Base-by-base conservation (phyloP, 1,284 basidiomycete species). In the Heterobasidion occidentale region DNA sequence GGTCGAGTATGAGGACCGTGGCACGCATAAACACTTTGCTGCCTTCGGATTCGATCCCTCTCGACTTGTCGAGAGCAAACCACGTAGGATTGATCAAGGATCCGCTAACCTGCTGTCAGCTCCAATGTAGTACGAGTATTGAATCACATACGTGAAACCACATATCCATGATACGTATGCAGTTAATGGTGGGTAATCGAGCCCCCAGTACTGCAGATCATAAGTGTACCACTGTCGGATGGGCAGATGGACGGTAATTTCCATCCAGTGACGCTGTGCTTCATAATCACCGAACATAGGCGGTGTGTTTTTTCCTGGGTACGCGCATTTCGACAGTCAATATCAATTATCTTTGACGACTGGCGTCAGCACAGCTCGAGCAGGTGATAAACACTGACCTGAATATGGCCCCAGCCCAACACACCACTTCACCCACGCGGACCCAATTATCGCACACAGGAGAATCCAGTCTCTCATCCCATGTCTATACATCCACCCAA, bases 221-320 rank as follows among this genome's bases (percentile, higher is more conserved):
- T 94, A 91, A 2, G 73, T 84, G 70, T 96, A 96, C 94, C 94
- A 96, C 62, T 86, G 71, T 9, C 73, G 75, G 33, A 81, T 65
- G 0, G 91, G 90, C 3, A 93, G 73, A 65, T 93, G 87, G 36
- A 83, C 71, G 0, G 92, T 92, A 47, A 96, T 70, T 63, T 95
- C 92, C 84, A 95, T 91, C 94, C 93, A 96, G 70, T 96, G 93
- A 53, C 94, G 77, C 66, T 96, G 94, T 0, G 94, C 94, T 70
- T 97, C 94, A 63, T 92, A 93, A 70, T 97, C 94, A 15, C 94
- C 94, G 60, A 81, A 90, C 83, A 94, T 85, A 0, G 93, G 93
- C 0, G 91, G 86, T 2, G 79, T 81, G 15, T 68, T 76, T 58
- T 81, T 70, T 7, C 93, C 91, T 91, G 61, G 36, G 36, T 46